Conservation (phyloP, 257 asterid genomes). For the Agastache rugosa region DNA sequence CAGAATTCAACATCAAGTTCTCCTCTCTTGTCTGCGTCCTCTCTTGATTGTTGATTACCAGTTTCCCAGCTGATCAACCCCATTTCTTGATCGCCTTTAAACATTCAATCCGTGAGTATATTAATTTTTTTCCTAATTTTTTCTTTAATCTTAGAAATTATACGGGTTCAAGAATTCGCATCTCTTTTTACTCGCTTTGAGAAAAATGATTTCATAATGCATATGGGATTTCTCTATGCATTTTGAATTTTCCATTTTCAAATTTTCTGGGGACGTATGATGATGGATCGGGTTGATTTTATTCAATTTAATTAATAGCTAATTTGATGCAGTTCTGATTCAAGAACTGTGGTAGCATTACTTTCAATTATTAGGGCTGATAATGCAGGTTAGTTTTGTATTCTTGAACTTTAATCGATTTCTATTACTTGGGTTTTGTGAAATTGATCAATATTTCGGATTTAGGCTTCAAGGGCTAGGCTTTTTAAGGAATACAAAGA, state of each 20-base stretch:
- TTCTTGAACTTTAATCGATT: neutral
- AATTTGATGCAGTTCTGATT: constrained; percentile 30
- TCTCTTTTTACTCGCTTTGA: neutral
- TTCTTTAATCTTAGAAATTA: neutral
- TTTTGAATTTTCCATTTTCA: neutral
- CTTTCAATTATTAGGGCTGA: constrained; percentile 29
- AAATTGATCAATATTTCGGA: constrained; percentile 12
- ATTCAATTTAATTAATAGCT: neutral
- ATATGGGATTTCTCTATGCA: neutral
- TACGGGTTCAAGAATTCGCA: constrained; percentile 16
- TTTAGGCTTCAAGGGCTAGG: constrained; percentile 94
- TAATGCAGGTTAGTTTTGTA: constrained; percentile 47
- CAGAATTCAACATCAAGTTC: neutral
- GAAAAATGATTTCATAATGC: neutral
- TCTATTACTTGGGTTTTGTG: neutral
- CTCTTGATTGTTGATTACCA: constrained; percentile 13
- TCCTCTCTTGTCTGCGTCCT: neutral
- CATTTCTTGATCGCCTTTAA: constrained; percentile 12
- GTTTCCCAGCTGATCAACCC: constrained; percentile 16
- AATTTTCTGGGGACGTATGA: neutral
- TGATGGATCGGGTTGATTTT: neutral
- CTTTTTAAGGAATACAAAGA: constrained; percentile 96
- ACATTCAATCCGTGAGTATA: neutral
- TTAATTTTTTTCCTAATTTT: neutral
- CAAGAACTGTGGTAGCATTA: constrained; percentile 18